Percentiles rank a stretch among this genome's conserved stretches.
phyloP scores from a whole-genome alignment of 495 filamentous ascomycete genomes.

The Xanthoparmelia taractica region DNA sequence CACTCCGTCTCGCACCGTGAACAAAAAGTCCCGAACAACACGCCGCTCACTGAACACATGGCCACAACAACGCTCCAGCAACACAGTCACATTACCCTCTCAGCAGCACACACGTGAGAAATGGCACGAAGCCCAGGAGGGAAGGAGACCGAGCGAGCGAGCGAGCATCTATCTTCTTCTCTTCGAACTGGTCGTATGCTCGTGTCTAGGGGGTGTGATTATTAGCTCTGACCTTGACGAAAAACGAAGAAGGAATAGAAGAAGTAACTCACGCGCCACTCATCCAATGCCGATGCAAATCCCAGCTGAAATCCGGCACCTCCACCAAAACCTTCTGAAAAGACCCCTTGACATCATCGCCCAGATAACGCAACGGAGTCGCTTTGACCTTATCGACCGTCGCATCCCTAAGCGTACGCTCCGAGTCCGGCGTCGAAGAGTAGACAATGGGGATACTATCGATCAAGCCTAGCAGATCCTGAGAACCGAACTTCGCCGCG shows the following conservation, averaged over 20 bases:
- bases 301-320: conserved; percentile 1
- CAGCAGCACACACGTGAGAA: neutral
- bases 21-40: neutral
- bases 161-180: neutral
- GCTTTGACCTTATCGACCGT: neutral
- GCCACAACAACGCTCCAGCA: too few species aligned
- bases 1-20: neutral
- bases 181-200: neutral
- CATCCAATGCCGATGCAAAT: neutral
- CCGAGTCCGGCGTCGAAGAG: neutral
- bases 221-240: neutral
- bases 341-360: neutral
- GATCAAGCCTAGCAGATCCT: neutral
- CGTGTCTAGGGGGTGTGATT: too few species aligned
- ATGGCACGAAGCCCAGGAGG: neutral
- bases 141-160: too few species aligned
- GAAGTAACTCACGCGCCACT: neutral
- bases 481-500: neutral
- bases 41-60: neutral
- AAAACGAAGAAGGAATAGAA: too few species aligned
- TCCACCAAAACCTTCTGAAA: neutral
- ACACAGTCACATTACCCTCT: too few species aligned
- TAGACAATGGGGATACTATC: neutral
- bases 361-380: neutral
- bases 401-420: neutral